Percentiles rank a stretch among this genome's conserved stretches.
These are phyloP conservation scores for Beta lomatogona DNA, from an alignment of 179 eudicot species.

Conservation along the genomic window DNA sequence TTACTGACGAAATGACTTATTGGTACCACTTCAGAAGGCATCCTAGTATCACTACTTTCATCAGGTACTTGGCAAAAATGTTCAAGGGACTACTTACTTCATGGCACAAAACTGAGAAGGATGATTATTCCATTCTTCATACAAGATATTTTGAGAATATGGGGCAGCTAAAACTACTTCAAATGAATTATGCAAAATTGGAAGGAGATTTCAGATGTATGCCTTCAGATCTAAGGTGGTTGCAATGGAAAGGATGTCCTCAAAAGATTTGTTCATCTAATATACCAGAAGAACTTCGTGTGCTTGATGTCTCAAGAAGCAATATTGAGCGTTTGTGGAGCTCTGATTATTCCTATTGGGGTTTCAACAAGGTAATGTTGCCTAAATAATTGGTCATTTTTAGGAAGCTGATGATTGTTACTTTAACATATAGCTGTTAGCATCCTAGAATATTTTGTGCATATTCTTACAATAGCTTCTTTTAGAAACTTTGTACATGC, in stretches of 20 bases:
- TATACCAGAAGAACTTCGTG: constrained; percentile 46
- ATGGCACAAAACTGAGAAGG: constrained; percentile 15
- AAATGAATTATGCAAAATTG: constrained; percentile 43
- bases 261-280: constrained; percentile 35
- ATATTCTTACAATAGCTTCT: too few relatives aligned
- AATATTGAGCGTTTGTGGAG: constrained; percentile 44
- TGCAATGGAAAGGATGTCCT: constrained; percentile 60
- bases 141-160: constrained; percentile 39
- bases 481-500: too few relatives aligned
- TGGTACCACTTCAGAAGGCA: constrained; percentile 23
- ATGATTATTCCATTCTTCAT: constrained; percentile 26
- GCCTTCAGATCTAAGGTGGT: constrained; percentile 58
- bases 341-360: constrained; percentile 20
- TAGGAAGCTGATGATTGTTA: too few relatives aligned
- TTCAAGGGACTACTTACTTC: constrained; percentile 21
- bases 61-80: constrained; percentile 31
- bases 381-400: background rate
- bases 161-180: constrained; percentile 52
- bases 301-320: constrained; percentile 65
- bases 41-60: constrained; percentile 25
- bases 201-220: constrained; percentile 45
- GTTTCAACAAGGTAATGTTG: constrained; percentile 35
- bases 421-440: too few relatives aligned
- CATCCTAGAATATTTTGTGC: too few relatives aligned
- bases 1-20: constrained; percentile 18